phyloP scores from a whole-genome alignment of 2,329 filamentous ascomycete species.

The Neoarthrinium moseri region DNA sequence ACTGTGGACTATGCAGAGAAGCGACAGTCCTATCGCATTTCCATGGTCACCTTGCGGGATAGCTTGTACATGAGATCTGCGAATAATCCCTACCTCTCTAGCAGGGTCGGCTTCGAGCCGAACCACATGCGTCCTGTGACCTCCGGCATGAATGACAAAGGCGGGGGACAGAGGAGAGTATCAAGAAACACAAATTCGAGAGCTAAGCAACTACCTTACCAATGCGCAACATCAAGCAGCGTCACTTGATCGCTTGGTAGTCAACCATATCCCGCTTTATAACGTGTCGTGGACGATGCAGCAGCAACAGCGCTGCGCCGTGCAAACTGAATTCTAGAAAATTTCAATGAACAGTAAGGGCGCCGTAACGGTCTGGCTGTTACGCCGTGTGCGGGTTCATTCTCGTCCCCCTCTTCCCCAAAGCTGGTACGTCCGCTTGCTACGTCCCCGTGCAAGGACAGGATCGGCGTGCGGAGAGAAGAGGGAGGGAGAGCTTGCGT shows the following conservation, averaged over 20 bases:
- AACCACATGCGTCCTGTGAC: not conserved
- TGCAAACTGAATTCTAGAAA: no score
- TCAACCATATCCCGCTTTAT: no score
- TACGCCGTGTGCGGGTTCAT: not conserved
- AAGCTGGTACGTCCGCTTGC: not conserved
- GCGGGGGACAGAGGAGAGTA: not conserved
- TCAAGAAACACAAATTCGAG: no score
- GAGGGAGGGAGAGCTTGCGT: no score
- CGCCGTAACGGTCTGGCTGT: not conserved
- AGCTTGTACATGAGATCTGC: slow-evolving; percentile 5
- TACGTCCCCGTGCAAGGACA: not conserved
- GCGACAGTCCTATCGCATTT: not conserved
- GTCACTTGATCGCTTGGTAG: not conserved
- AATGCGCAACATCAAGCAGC: not conserved
- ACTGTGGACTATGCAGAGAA: not conserved
- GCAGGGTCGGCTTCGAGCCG: slow-evolving; percentile 8
- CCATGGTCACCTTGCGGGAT: not conserved
- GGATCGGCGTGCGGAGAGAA: not conserved
- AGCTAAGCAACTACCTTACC: no score
- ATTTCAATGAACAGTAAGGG: no score
- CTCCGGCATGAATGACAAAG: not conserved
- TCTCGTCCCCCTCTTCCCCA: not conserved
- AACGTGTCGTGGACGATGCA: no score
- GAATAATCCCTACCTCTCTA: not conserved
- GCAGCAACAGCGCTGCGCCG: no score